Percentiles rank a stretch among this genome's conserved stretches.
Evolutionary conservation across 2,329 filamentous ascomycete genomes (phyloP).

Genomic region (Westerdykella ornata): DNA sequence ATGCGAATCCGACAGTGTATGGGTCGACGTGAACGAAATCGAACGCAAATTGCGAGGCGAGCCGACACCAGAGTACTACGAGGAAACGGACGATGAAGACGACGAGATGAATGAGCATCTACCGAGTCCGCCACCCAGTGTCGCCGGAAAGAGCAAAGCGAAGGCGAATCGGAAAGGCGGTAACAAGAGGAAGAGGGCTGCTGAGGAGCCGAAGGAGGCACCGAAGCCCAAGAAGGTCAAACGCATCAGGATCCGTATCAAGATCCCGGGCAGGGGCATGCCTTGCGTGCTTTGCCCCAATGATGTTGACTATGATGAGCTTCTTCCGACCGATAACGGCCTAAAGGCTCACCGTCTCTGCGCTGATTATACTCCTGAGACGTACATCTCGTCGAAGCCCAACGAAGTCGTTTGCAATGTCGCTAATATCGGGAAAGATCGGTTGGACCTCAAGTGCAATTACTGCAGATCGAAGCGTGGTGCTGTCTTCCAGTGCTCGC

Average conservation of each 20-base stretch:
- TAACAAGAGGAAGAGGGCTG: slow-evolving; percentile 43
- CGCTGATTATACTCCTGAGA: slow-evolving; percentile 86
- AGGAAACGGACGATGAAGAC: slow-evolving; percentile 66
- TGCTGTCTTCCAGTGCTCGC: slow-evolving; percentile 94
- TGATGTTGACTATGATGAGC: slow-evolving; percentile 69
- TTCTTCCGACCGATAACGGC: slow-evolving; percentile 84
- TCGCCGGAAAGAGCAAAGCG: slow-evolving; percentile 62
- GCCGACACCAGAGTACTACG: slow-evolving; percentile 69
- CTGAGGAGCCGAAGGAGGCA: slow-evolving; percentile 37
- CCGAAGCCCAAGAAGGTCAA: slow-evolving; percentile 65
- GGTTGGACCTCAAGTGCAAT: slow-evolving; percentile 85
- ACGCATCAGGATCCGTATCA: slow-evolving; percentile 63
- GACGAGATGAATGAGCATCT: slow-evolving; percentile 55
- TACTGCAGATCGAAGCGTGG: slow-evolving; percentile 91
- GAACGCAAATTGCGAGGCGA: slow-evolving; percentile 90
- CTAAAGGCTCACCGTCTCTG: slow-evolving; percentile 82
- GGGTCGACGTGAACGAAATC: slow-evolving; percentile 94
- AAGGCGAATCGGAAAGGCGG: slow-evolving; percentile 65
- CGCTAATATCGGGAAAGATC: slow-evolving; percentile 74
- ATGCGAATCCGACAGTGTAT: slow-evolving; percentile 94
- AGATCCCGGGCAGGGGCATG: slow-evolving; percentile 63
- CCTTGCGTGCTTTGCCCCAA: slow-evolving; percentile 92
- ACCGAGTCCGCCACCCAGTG: slow-evolving; percentile 70
- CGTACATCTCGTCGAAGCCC: slow-evolving; percentile 64
- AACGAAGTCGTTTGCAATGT: slow-evolving; percentile 74